Evolutionary conservation across 306 rosid genomes (phyloP).

Genomic region (Vigna trinervia): DNA sequence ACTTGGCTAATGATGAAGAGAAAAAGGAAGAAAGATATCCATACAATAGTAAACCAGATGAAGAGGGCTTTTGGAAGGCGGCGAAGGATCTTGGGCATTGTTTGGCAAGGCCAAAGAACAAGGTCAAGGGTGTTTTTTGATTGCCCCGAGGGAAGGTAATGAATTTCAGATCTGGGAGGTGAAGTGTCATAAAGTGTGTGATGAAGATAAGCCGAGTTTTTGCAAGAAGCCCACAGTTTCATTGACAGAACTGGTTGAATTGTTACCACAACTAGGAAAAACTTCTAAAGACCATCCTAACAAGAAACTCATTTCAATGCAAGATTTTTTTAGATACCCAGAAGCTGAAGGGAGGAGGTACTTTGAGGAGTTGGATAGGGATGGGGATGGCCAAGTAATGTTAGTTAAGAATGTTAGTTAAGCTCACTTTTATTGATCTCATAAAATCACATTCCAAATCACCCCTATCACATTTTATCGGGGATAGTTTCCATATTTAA

Average conservation of each 20-base stretch:
- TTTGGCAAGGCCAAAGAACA: conserved; percentile 66
- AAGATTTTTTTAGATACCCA: conserved; percentile 97
- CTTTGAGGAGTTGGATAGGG: too few species aligned
- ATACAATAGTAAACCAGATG: conserved; percentile 2
- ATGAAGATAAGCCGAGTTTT: conserved; percentile 60
- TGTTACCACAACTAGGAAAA: conserved; percentile 81
- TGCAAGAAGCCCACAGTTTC: conserved; percentile 72
- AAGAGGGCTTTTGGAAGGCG: conserved; percentile 76
- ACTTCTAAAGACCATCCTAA: conserved; percentile 91
- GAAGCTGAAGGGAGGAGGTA: conserved; percentile 76
- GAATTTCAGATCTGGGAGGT: conserved; percentile 70
- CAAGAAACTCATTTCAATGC: conserved; percentile 89
- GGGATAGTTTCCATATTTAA: too few species aligned
- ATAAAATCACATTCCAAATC: too few species aligned
- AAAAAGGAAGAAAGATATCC: too few species aligned
- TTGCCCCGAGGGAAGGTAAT: conserved; percentile 56
- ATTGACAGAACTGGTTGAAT: conserved; percentile 83
- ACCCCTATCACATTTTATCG: too few species aligned
- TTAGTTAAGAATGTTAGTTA: too few species aligned
- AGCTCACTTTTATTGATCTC: too few species aligned
- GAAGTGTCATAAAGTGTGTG: conserved; percentile 64
- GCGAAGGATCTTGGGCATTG: conserved; percentile 90
- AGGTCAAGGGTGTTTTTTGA: conserved; percentile 53
- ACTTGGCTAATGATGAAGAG: too few species aligned
- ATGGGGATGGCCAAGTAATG: too few species aligned